Conservation (phyloP, 345 rosid species). For the Pelargonium nanum region DNA sequence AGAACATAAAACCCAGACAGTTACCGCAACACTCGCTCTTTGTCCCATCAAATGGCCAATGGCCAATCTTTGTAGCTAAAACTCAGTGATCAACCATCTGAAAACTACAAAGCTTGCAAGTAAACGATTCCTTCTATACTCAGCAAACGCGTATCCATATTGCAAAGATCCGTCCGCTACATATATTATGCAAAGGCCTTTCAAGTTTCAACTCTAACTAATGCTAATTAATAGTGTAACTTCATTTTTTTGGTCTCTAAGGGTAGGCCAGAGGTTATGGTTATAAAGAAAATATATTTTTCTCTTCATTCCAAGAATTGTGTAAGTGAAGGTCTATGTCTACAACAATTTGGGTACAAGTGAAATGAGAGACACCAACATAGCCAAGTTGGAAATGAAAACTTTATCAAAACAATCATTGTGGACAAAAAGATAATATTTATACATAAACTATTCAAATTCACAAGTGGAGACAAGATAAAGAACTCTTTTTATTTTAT, state of each 20-base stretch:
- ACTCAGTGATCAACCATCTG: neutral
- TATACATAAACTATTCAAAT: neutral
- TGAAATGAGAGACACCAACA: neutral
- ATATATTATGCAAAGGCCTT: neutral
- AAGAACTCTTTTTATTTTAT: too few species aligned
- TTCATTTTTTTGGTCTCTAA: too few species aligned
- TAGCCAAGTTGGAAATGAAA: too few species aligned
- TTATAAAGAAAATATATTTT: too few species aligned
- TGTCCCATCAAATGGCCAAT: conserved; percentile 17
- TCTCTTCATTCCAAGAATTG: neutral
- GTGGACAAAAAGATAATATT: too few species aligned
- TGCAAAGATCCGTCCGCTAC: neutral
- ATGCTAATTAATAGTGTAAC: neutral
- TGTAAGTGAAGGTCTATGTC: too few species aligned
- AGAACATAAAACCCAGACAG: conserved; percentile 18
- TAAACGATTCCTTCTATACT: too few species aligned
- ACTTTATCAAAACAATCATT: neutral
- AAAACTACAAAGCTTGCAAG: neutral
- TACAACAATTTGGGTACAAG: neutral
- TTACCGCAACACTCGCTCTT: conserved; percentile 29
- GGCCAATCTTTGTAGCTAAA: too few species aligned
- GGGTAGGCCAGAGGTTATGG: neutral
- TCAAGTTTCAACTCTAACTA: neutral
- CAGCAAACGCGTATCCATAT: too few species aligned
- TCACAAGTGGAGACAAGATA: neutral